Evolutionary conservation across 2,329 filamentous ascomycete genomes (phyloP), one percentile per base, ranked within the genome.

Genomic region (Blumeria hordei): DNA sequence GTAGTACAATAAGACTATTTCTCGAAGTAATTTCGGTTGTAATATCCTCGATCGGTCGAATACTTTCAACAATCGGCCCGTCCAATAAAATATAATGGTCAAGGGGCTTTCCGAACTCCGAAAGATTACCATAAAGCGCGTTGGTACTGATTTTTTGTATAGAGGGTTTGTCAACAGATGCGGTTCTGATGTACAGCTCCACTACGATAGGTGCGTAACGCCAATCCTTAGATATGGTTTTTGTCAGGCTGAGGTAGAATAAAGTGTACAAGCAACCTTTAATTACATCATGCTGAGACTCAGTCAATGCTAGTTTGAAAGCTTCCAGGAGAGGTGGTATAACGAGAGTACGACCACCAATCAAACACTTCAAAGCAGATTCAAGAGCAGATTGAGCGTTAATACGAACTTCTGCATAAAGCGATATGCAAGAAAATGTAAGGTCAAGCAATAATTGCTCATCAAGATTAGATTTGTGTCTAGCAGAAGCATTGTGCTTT

Each of bases 231-330:
- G 87, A 78, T 49, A 94, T 77, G 0, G 90, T 93, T 69, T 88
- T 93, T 6, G 88, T 76, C 37, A 98, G 71, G 58, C 85, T 93
- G 10, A 90, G 88, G 62, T 90, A 93, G 16, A 96, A 71, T 33
- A 98, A 70, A 0, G 88, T 88, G 66, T 92, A 96, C 71, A 98
- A 80, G 37, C 83, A 85, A 36, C 93, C 92, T 69, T 98, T 98
- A 67, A 98, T 94, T 12, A 87, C 79, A 58, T 92, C 85, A 64
- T 88, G 86, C 60, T 98, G 87, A 57, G 81, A 83, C 44, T 78
- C 75, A 55, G 83, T 80, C 34, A 98, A 74, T 32, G 88, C 87
- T 58, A 80, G 78, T 59, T 85, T 81, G 55, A 96, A 78, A 3
- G 82, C 80, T 47, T 83, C 75, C 11, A 98, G 73, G 33, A 98